Evolutionary conservation across 805 yeast species (phyloP).

Genomic region (Wickerhamomyces tratensis): DNA sequence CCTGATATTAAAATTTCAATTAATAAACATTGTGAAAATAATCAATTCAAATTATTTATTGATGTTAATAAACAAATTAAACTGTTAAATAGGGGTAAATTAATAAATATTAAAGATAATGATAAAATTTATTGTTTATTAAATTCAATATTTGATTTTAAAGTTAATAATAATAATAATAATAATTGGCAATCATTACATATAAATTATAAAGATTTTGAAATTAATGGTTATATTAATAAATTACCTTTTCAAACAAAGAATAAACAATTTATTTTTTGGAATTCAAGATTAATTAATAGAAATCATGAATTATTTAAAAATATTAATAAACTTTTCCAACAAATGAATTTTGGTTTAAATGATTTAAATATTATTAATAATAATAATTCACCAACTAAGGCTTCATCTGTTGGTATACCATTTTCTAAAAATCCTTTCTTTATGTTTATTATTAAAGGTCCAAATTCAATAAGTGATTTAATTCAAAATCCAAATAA

Average conservation of each 20-base stretch:
- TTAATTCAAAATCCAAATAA: constrained; percentile 32
- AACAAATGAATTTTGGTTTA: constrained; percentile 7
- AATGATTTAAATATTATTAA: not conserved
- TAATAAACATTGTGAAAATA: not conserved
- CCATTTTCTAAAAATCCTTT: constrained; percentile 29
- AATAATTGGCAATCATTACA: constrained; percentile 18
- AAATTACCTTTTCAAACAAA: constrained; percentile 23
- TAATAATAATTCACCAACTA: constrained; percentile 3
- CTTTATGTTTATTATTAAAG: constrained; percentile 23
- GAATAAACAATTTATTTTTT: constrained; percentile 32
- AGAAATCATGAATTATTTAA: constrained; percentile 6
- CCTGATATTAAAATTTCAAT: constrained; percentile 15
- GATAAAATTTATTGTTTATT: constrained; percentile 12
- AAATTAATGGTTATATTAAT: constrained; percentile 31
- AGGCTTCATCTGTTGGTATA: constrained; percentile 15
- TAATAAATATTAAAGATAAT: constrained; percentile 6
- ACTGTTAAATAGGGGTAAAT: constrained; percentile 11
- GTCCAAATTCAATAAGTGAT: constrained; percentile 23
- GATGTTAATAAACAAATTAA: constrained; percentile 11
- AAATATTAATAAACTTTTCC: constrained; percentile 18
- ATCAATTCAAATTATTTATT: not conserved
- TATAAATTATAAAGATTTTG: constrained; percentile 18
- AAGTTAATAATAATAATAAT: constrained; percentile 6
- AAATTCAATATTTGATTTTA: constrained; percentile 21
- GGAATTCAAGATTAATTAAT: constrained; percentile 27